Base-by-base conservation (phyloP, 495 filamentous ascomycete species). In the Penicillium malachiteum region DNA sequence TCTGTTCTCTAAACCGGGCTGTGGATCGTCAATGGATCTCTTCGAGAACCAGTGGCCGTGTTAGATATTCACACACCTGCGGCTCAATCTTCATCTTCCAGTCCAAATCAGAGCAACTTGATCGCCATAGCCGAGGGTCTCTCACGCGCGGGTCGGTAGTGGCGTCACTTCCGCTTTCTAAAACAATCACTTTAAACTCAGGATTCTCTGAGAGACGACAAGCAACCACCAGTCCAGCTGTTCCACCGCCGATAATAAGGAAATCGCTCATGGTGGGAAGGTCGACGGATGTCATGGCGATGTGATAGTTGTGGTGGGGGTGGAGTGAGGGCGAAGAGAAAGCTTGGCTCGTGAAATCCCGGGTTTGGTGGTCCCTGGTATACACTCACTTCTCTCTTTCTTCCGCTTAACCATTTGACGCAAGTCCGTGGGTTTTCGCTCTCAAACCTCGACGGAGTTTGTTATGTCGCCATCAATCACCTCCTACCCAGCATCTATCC, bases 111-210 rank as follows among this genome's bases (percentile, higher is more conserved):
- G 75, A 63, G 8, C 74, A 76, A 43, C 68, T 65, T n/a, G 76
- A 57, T 3, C 50, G 69, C 52, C 77, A 76, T 5, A 71, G 58
- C 31, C 64, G 71, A 1, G 80, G 81, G 1, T 71, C 64, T 21
- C 69, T 62, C 8, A 84, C 70, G 13, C 69, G 49, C 0, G 67
- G 68, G 40, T 84, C 78, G 2, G 67, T 54, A 9, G 56, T 64
- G 17, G 66, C 65, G 59, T 83, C 73, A 12, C 68, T 66, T 1
- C 83, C 83, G 31, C 74, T 77, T 61, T 86, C 83, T 41, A 86
- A 61, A 1, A 84, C 77, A 2, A 82, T 53, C 5, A 86, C 75
- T 2, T 58, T 49, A 5, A 71, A 62, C 33, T 68, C 44, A 2
- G 61, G 54, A 38, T 79, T 55, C 54, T 81, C 78, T 1, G 77